These are phyloP conservation scores for Coemansia sp. DNA, from an alignment of 371 early-diverging fungal genomes.

Conservation along the genomic window DNA sequence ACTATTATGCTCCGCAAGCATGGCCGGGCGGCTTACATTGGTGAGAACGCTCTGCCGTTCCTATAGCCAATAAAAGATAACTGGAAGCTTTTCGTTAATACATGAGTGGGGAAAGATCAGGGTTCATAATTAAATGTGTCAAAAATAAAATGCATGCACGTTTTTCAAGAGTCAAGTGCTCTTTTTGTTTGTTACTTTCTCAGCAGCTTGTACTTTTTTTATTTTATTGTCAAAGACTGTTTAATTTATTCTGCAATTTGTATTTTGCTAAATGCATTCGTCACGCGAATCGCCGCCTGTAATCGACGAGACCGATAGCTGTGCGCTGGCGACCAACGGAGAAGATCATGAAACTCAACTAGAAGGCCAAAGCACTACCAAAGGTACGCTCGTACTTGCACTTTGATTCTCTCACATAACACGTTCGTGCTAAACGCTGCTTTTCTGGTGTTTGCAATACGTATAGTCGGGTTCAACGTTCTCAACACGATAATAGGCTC, in stretches of 20 bases:
- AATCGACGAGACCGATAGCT: background rate
- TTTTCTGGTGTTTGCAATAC: background rate
- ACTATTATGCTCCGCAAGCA: conserved; percentile 29
- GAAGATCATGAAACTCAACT: background rate
- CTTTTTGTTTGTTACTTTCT: background rate
- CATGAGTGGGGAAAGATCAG: too few species aligned
- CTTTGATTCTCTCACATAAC: background rate
- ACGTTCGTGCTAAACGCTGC: background rate
- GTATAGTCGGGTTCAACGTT: conserved; percentile 57
- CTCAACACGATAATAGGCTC: conserved; percentile 76
- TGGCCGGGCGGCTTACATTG: conserved; percentile 33
- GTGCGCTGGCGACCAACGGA: background rate
- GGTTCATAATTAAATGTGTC: too few species aligned
- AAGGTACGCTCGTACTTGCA: conserved; percentile 2
- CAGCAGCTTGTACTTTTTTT: background rate
- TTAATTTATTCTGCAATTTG: conserved; percentile 1
- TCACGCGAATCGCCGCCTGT: background rate
- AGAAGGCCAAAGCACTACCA: conserved; percentile 25
- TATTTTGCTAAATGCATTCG: background rate
- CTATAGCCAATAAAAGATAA: conserved; percentile 1
- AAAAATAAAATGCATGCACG: background rate
- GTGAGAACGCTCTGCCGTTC: conserved; percentile 24
- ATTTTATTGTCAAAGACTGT: too few species aligned
- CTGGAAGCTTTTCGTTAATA: too few species aligned
- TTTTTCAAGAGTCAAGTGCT: background rate